Evolutionary conservation across 805 yeast species (phyloP).

Genomic region (Tetrapisispora phaffii): DNA sequence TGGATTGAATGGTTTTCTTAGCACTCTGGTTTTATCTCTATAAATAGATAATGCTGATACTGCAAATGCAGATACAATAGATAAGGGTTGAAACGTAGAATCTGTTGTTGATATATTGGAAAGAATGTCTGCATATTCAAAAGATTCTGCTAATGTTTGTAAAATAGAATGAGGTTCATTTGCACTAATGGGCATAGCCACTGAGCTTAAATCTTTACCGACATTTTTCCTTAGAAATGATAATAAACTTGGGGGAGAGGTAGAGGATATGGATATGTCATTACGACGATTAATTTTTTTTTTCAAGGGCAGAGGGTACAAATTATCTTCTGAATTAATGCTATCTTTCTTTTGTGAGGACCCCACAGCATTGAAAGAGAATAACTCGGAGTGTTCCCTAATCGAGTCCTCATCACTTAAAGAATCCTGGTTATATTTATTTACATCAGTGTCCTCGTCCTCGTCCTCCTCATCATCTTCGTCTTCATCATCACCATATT

Average conservation of each 20-base stretch:
- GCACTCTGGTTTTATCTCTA: conserved; percentile 63
- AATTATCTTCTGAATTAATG: conserved; percentile 22
- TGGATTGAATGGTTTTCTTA: conserved; percentile 91
- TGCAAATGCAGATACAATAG: conserved; percentile 70
- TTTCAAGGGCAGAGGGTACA: conserved; percentile 50
- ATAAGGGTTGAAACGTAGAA: conserved; percentile 48
- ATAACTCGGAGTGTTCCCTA: background rate
- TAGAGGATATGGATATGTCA: conserved; percentile 47
- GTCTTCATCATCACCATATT: background rate
- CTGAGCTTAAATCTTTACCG: conserved; percentile 77
- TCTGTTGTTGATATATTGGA: conserved; percentile 40
- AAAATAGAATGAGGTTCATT: conserved; percentile 85
- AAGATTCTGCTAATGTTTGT: conserved; percentile 68
- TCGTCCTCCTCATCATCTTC: too few species aligned
- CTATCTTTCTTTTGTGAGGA: background rate
- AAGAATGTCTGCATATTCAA: conserved; percentile 66
- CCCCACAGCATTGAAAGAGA: background rate
- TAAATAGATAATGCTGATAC: conserved; percentile 60
- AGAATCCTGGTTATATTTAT: background rate
- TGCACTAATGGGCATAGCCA: conserved; percentile 88
- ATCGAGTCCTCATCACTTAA: background rate
- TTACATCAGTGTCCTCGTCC: too few species aligned
- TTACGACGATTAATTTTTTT: conserved; percentile 42
- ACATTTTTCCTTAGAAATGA: conserved; percentile 79
- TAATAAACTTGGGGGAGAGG: conserved; percentile 74